Base-by-base conservation (phyloP, 2,329 filamentous ascomycete species). In the Dendryphion nanum region DNA sequence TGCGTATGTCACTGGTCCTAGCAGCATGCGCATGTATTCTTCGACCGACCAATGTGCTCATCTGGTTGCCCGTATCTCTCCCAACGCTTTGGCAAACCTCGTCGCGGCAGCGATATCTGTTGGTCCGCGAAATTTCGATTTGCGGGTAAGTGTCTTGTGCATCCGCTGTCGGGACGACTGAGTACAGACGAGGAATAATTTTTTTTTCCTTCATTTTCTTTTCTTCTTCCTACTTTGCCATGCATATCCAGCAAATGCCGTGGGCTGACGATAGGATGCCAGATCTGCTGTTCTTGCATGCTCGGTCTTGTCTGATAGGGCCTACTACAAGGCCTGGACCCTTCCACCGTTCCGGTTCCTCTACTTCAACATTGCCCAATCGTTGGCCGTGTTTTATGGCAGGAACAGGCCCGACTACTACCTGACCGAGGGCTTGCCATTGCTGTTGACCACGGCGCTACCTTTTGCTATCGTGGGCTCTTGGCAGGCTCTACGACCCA, bases 341-440 rank as follows among this genome's bases (percentile, higher is more conserved):
- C 87, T 98, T 40, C 93, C 93, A 4, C 86, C 90, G 0, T 78
- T 91, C 46, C 83, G 85, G 39, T 97, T 89, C 70, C 76, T 97
- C 41, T 80, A 91, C 59, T 91, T 96, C 74, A 98, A 98, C 68
- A 76, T 98, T 38, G 80, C 83, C 15, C 85, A 94, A 63, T 86
- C 86, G 6, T 76, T 98, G 5, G 89, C 93, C 18, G 80, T 91
- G 33, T 97, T 97, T 67, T 98, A 98, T 61, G 93, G 93, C 16
- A 79, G 74, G 33, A 97, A 95, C 66, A 82, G 88, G 45, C 85
- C 85, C 77, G 89, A 96, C 65, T 98, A 97, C 70, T 98, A 96
- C 64, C 68, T 95, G 19, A 85, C 86, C 0, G 90, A 98, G 67
- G 93, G 89, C 4, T 75, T 95, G 18, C 91, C 93, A 2, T 76